Evolutionary conservation across 495 filamentous ascomycete genomes (phyloP).

Genomic region (Penicillium simplicissimum): DNA sequence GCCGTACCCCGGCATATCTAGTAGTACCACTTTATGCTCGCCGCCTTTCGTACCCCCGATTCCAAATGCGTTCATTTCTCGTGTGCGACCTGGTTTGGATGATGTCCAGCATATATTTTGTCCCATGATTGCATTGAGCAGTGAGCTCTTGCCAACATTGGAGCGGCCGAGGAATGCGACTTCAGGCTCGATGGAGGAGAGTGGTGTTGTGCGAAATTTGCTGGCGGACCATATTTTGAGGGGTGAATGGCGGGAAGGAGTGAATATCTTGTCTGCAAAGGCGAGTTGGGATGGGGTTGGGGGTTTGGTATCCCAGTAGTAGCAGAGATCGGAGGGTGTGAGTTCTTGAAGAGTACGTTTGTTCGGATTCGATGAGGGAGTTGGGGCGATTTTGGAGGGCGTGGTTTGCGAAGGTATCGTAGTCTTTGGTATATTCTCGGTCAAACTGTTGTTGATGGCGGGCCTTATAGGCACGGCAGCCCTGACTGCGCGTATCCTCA

Average conservation of each 20-base stretch:
- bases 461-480: background rate
- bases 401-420: background rate
- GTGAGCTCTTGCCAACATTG: slow-evolving; percentile 88
- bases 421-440: slow-evolving; percentile 10
- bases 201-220: slow-evolving; percentile 67
- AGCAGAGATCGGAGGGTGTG: slow-evolving; percentile 40
- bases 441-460: background rate
- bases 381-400: background rate
- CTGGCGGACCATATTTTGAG: slow-evolving; percentile 68
- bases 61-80: slow-evolving; percentile 81
- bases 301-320: slow-evolving; percentile 59
- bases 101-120: slow-evolving; percentile 62
- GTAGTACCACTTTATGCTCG: slow-evolving; percentile 59
- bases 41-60: slow-evolving; percentile 60
- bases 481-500: slow-evolving; percentile 10
- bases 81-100: slow-evolving; percentile 73
- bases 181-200: slow-evolving; percentile 46
- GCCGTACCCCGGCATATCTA: slow-evolving; percentile 97
- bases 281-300: slow-evolving; percentile 56
- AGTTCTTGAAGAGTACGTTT: slow-evolving; percentile 38
- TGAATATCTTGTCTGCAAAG: slow-evolving; percentile 64
- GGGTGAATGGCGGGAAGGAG: slow-evolving; percentile 51
- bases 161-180: slow-evolving; percentile 80
- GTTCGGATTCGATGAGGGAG: slow-evolving; percentile 27
- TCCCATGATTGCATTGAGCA: slow-evolving; percentile 80